Conservation (phyloP, 805 yeast genomes). For the Jamesozyma gamospora region DNA sequence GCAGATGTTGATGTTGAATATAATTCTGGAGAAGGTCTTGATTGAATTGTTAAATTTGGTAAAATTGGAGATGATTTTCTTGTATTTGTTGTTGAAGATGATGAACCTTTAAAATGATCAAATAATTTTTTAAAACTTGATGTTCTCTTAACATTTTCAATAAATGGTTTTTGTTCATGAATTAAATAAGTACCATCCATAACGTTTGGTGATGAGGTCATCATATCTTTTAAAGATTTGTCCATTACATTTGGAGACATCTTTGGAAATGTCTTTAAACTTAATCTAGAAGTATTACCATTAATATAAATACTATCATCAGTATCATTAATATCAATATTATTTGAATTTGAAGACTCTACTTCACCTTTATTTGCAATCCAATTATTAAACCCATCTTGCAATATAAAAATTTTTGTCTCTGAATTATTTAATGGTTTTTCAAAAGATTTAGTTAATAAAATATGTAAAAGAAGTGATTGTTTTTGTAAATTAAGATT, state of each 20-base stretch:
- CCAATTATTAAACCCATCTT: slow-evolving; percentile 24
- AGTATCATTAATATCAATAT: neutral
- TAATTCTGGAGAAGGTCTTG: neutral
- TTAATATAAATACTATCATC: slow-evolving; percentile 15
- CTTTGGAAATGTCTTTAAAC: slow-evolving; percentile 15
- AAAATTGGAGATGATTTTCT: slow-evolving; percentile 6
- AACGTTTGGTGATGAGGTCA: slow-evolving; percentile 9
- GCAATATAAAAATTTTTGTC: slow-evolving; percentile 13
- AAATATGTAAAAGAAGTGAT: slow-evolving; percentile 14
- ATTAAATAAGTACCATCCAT: slow-evolving; percentile 5
- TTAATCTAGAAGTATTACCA: slow-evolving; percentile 18
- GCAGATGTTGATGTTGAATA: slow-evolving; percentile 6
- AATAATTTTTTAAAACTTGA: slow-evolving; percentile 17
- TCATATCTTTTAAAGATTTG: slow-evolving; percentile 17
- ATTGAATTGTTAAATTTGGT: slow-evolving; percentile 2
- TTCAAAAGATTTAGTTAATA: slow-evolving; percentile 22
- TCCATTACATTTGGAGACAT: slow-evolving; percentile 14
- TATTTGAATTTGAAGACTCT: neutral
- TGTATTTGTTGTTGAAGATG: slow-evolving; percentile 4
- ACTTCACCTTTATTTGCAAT: slow-evolving; percentile 8
- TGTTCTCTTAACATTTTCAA: slow-evolving; percentile 8
- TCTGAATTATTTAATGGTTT: slow-evolving; percentile 15
- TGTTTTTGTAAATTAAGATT: slow-evolving; percentile 17
- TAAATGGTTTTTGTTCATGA: slow-evolving; percentile 11
- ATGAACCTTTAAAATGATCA: slow-evolving; percentile 7